These are phyloP conservation scores for Patellifolia procumbens DNA, from an alignment of 179 eudicot genomes.

Conservation along the genomic window DNA sequence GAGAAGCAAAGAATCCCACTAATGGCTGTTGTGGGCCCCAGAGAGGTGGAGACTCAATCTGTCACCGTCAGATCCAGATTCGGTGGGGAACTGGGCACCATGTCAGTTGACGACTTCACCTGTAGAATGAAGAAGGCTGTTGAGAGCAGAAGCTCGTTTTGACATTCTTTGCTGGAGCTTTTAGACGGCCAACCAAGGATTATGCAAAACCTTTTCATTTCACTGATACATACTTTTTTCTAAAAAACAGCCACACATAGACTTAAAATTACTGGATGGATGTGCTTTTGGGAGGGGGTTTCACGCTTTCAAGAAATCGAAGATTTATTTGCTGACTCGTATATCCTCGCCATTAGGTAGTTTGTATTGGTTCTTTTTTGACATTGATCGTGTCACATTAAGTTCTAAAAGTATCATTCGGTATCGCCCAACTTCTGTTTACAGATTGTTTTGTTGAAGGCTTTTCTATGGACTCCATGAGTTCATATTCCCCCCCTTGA, in stretches of 20 bases:
- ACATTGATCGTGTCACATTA: too few relatives aligned
- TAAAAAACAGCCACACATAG: too few relatives aligned
- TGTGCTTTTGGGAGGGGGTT: not conserved
- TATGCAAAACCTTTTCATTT: not conserved
- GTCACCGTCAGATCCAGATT: conserved; percentile 90
- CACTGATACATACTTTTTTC: not conserved
- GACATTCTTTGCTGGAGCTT: conserved; percentile 16
- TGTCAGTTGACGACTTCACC: conserved; percentile 63
- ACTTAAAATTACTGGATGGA: not conserved
- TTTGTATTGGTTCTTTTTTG: too few relatives aligned
- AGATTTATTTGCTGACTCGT: not conserved
- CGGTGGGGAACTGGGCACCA: conserved; percentile 77
- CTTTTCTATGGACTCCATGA: too few relatives aligned
- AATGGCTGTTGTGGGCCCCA: conserved; percentile 91
- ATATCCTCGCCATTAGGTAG: too few relatives aligned
- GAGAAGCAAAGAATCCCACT: conserved; percentile 92
- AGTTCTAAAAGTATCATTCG: too few relatives aligned
- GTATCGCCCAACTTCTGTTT: too few relatives aligned
- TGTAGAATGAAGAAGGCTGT: conserved; percentile 50
- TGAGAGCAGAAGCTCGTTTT: conserved; percentile 57
- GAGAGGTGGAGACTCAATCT: conserved; percentile 73
- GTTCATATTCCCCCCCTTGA: too few relatives aligned
- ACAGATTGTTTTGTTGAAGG: too few relatives aligned
- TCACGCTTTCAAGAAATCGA: not conserved
- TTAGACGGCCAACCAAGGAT: too few relatives aligned